Evolutionary conservation across 2,329 filamentous ascomycete genomes (phyloP).

Genomic region (Pseudogymnoascus sp.): DNA sequence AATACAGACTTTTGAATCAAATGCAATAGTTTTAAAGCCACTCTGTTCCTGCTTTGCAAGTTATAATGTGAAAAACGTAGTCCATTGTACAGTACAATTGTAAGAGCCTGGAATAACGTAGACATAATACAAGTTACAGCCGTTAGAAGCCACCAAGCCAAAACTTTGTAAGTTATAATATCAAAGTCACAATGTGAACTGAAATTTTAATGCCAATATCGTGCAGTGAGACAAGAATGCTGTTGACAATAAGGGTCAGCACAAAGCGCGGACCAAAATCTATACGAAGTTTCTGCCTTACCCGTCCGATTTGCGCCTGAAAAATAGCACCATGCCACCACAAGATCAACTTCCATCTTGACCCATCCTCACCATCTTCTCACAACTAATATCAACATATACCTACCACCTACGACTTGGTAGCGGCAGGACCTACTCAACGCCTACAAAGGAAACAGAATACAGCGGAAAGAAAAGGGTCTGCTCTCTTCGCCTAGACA

Average conservation of each 20-base stretch:
- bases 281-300: neutral
- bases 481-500: slow-evolving; percentile 10
- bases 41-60: neutral
- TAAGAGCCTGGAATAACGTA: too few relatives aligned
- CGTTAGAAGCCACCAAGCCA: too few relatives aligned
- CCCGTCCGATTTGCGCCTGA: neutral
- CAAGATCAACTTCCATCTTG: neutral
- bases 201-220: neutral
- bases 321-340: neutral
- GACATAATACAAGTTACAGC: neutral
- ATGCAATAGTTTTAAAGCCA: neutral
- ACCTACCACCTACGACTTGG: neutral
- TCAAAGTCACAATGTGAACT: neutral
- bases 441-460: neutral
- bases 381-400: neutral
- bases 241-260: neutral
- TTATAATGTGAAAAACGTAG: neutral
- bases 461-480: slow-evolving; percentile 5
- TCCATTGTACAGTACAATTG: too few relatives aligned
- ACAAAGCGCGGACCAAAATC: neutral
- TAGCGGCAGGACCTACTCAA: neutral
- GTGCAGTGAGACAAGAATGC: neutral
- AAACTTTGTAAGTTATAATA: neutral
- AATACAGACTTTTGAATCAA: slow-evolving; percentile 4
- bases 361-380: neutral